phyloP scores from a whole-genome alignment of 2,329 filamentous ascomycete species.

The Trichoderma gracile region DNA sequence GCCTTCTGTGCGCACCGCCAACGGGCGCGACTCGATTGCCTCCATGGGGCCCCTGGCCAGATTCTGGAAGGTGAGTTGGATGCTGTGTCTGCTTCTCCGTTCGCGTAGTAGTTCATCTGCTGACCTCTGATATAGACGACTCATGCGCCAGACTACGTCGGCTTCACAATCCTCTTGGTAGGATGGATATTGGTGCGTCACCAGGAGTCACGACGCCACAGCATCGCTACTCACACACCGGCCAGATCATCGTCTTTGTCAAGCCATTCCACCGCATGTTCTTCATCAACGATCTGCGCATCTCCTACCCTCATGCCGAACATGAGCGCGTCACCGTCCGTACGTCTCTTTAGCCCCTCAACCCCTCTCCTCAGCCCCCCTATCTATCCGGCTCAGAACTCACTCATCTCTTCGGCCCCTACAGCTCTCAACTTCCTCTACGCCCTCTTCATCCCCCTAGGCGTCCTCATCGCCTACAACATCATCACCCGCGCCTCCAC shows the following conservation, averaged over 20 bases:
- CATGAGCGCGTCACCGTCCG: constrained; percentile 79
- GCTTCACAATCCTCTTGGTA: constrained; percentile 68
- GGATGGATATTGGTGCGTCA: constrained; percentile 63
- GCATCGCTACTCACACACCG: background rate
- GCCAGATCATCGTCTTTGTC: constrained; percentile 45
- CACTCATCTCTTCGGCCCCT: background rate
- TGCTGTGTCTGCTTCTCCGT: background rate
- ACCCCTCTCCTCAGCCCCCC: background rate
- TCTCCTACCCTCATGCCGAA: constrained; percentile 83
- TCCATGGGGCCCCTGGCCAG: constrained; percentile 39
- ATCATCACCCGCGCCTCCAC: constrained; percentile 59
- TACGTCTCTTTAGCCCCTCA: constrained; percentile 42
- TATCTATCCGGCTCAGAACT: background rate
- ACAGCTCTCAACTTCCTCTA: constrained; percentile 76
- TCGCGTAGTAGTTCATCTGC: background rate
- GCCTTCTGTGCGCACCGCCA: constrained; percentile 31
- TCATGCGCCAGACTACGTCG: constrained; percentile 86
- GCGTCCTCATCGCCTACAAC: constrained; percentile 66
- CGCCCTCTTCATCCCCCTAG: constrained; percentile 70
- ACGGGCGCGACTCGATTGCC: constrained; percentile 27
- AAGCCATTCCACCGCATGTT: constrained; percentile 96
- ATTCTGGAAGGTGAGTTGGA: constrained; percentile 49
- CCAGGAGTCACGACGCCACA: background rate
- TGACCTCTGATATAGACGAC: constrained; percentile 58
- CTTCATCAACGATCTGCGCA: constrained; percentile 77